Percentiles rank a stretch among this genome's conserved stretches.
Evolutionary conservation across 805 yeast species (phyloP).

Genomic region (Saturnispora halmiae): DNA sequence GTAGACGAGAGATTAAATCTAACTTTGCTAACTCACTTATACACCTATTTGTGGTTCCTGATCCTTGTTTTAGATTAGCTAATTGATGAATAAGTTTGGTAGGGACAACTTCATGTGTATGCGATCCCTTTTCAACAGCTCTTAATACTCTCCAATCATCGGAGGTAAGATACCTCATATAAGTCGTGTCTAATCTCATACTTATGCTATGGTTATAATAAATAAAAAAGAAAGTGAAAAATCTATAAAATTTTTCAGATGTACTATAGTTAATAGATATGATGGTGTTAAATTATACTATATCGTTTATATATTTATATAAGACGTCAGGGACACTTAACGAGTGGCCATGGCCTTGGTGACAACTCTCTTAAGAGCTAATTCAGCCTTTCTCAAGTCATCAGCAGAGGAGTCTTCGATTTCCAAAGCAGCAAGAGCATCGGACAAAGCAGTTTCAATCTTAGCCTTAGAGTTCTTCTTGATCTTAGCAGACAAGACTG

Average conservation of each 20-base stretch:
- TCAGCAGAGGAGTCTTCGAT: constrained; percentile 94
- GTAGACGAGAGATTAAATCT: constrained; percentile 61
- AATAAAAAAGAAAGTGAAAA: not conserved
- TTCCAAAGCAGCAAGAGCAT: constrained; percentile 96
- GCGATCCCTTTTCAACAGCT: constrained; percentile 85
- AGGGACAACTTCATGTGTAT: constrained; percentile 93
- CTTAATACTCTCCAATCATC: constrained; percentile 87
- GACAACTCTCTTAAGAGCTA: constrained; percentile 97
- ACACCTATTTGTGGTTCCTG: constrained; percentile 64
- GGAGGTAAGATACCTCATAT: constrained; percentile 84
- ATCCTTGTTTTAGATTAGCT: constrained; percentile 62
- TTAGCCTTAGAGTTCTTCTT: constrained; percentile 96
- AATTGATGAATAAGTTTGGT: constrained; percentile 71
- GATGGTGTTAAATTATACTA: constrained; percentile 8
- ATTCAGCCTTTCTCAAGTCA: constrained; percentile 98
- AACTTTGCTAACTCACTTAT: constrained; percentile 83
- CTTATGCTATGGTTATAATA: not conserved
- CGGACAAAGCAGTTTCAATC: constrained; percentile 96
- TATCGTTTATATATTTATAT: constrained; percentile 6
- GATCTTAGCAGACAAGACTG: constrained; percentile 93
- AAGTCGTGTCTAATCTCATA: constrained; percentile 92
- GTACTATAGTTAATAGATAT: constrained; percentile 3
- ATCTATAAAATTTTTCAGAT: not conserved
- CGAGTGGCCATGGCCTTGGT: constrained; percentile 99
- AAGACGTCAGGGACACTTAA: constrained; percentile 35